Evolutionary conservation across 2,329 filamentous ascomycete genomes (phyloP), one percentile per base, ranked within the genome.

Genomic region (Ophiostoma fasciatum): DNA sequence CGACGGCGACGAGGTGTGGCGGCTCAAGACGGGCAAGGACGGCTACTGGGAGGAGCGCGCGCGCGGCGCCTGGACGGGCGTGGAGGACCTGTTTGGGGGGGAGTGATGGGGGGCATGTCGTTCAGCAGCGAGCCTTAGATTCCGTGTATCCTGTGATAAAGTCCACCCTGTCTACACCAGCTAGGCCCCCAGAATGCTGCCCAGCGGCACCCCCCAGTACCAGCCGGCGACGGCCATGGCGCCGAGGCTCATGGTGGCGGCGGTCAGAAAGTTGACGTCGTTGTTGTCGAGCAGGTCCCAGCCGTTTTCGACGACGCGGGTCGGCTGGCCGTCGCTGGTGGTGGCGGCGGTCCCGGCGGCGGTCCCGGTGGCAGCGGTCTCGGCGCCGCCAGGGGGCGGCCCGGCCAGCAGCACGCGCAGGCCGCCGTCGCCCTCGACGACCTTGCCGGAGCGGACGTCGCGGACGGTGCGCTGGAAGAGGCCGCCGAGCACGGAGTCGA

Each of bases 191-290:
- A 62, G 43, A 19, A 71, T 56, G 36, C 51, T 61, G 37, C 56
- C 47, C 12, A 74, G 49, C 7, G 71, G 65, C 18, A 76, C 49
- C 5, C 57, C 62, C 74, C 74, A 79, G 41, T 68, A 65, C 68
- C 66, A 74, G 30, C 64, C 59, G 21, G 70, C 74, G 23, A 72
- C 57, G 0, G 60, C 62, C 73, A 96, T 92, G 5, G 77, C 81
- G 5, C 78, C 72, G 14, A 85, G 45, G 52, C 82, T 94, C 71
- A 93, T 87, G 5, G 66, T 64, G 12, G 73, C 66, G 0, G 88
- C 87, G 88, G 94, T 96, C 38, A 88, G 55, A 39, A 94, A 73
- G 55, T 98, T 98, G 48, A 98, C 85, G 37, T 82, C 81, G 55
- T 98, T 98, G 56, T 98, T 98, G 56, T 93, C 85, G 39, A 98